Evolutionary conservation across 1,139 yeast species (phyloP), one percentile per base, ranked within the genome.

Genomic region (Sugiyamaella sp.): DNA sequence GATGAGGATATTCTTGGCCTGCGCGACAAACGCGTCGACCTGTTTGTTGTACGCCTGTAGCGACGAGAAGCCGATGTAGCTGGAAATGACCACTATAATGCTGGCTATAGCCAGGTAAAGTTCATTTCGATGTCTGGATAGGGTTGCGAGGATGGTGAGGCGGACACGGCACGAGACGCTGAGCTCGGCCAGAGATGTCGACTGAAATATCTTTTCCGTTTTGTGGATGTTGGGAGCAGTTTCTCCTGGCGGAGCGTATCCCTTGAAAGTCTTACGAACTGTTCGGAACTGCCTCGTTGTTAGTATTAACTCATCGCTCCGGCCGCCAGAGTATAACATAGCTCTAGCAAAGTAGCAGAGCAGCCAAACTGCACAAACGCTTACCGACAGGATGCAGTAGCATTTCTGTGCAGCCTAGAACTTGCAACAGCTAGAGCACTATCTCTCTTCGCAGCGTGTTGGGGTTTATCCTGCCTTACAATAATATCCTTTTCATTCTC

Each of bases 401-500:
- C 5, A 25, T 6, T 5, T 10, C 29, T 25, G 10, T 25, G 5
- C 29, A 25, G 9, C 29, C 29, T 25, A 25, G 29, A 6, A 25
- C 8, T 10, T 24, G 29, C 29, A 24, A 24, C 29, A 24, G n/a
- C 29, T 24, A 24, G 29, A 6, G 9, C 5, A 24, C 10, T 24
- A 10, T 24, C 9, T 10, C 29, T 6, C 5, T 24, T 24, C 29
- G 29, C 29, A 10, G 29, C 10, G 10, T 6, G 5, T 5, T 24
- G 29, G 29, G 29, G 12, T 43, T 29, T 19, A 33, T 84, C 91
- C 81, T 84, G 88, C 90, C 93, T 86, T 85, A 86, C 90, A 75
- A 81, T 83, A 69, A 87, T 80, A 66, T 88, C 95, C 45, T 88
- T 85, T 71, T 86, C 89, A 55, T 79, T 77, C 61, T 82, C 81